A percentile compares a stretch with the other conserved stretches of the same genome.
These are phyloP conservation scores for Mortierella antarctica DNA, from an alignment of 192 early-diverging fungal species.

Conservation along the genomic window DNA sequence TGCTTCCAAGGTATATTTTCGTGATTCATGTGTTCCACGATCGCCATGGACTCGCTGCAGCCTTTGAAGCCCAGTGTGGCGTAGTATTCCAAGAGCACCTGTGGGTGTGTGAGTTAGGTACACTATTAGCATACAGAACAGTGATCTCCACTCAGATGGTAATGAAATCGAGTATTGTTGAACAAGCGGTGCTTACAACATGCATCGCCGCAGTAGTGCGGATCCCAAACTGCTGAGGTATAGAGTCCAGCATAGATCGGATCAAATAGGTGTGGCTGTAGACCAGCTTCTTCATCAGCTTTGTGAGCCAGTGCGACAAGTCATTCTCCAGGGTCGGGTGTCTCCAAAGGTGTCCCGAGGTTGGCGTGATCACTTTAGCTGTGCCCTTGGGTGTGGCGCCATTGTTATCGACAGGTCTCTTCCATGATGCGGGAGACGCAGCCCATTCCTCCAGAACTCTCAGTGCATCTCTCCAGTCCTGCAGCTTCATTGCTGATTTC, in stretches of 20 bases:
- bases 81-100: constrained; percentile 31
- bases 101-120: background rate
- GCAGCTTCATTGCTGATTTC: background rate
- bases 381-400: background rate
- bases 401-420: background rate
- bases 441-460: constrained; percentile 28
- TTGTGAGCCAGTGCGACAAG: constrained; percentile 8
- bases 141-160: background rate
- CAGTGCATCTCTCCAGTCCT: constrained; percentile 33
- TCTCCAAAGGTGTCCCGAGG: background rate
- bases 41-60: constrained; percentile 10
- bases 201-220: constrained; percentile 25
- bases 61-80: constrained; percentile 19
- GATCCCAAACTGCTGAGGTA: constrained; percentile 27
- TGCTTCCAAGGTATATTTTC: constrained; percentile 20
- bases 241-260: constrained; percentile 28
- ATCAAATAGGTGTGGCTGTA: constrained; percentile 42
- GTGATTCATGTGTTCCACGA: constrained; percentile 13
- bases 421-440: background rate
- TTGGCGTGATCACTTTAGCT: background rate
- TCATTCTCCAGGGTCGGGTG: constrained; percentile 7
- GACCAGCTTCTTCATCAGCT: constrained; percentile 23
- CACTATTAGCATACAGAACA: background rate
- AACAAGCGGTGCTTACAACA: constrained; percentile 12
- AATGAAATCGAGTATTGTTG: background rate